Conservation (phyloP, 2,329 filamentous ascomycete species). For the Pyrenophora teres region DNA sequence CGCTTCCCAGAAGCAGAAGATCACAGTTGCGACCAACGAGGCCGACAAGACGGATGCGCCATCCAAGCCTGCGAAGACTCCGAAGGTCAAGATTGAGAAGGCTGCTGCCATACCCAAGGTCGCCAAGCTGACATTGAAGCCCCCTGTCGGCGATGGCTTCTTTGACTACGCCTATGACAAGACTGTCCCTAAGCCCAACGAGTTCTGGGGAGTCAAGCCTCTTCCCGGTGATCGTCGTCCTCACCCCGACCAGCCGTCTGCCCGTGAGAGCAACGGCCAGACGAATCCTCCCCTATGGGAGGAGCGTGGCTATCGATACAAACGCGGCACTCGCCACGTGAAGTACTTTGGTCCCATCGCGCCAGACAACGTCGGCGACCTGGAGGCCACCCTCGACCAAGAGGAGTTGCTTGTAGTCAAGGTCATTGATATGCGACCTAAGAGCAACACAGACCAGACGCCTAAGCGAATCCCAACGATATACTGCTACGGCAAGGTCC, state of each 20-base stretch:
- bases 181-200: constrained; percentile 1
- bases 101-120: no score
- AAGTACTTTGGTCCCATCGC: constrained; percentile 15
- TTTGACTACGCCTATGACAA: background rate
- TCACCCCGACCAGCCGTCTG: constrained; percentile 20
- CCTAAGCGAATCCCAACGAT: constrained; percentile 21
- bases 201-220: constrained; percentile 30
- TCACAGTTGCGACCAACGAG: no score
- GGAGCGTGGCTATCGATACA: constrained; percentile 30
- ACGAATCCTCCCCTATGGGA: constrained; percentile 34
- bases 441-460: constrained; percentile 8
- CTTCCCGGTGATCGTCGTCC: constrained; percentile 19
- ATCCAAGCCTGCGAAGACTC: no score
- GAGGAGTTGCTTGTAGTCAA: no score
- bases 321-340: constrained; percentile 19
- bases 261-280: constrained; percentile 25
- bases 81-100: no score
- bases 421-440: constrained; percentile 39
- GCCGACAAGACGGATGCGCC: no score
- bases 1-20: constrained; percentile 14
- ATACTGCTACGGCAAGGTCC: constrained; percentile 25
- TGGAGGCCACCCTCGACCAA: no score
- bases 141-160: constrained; percentile 16
- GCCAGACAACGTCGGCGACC: constrained; percentile 7
- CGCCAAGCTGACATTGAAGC: no score